Evolutionary conservation across 768 basidiomycete genomes (phyloP).

Genomic region (Boletus rubescentipes): DNA sequence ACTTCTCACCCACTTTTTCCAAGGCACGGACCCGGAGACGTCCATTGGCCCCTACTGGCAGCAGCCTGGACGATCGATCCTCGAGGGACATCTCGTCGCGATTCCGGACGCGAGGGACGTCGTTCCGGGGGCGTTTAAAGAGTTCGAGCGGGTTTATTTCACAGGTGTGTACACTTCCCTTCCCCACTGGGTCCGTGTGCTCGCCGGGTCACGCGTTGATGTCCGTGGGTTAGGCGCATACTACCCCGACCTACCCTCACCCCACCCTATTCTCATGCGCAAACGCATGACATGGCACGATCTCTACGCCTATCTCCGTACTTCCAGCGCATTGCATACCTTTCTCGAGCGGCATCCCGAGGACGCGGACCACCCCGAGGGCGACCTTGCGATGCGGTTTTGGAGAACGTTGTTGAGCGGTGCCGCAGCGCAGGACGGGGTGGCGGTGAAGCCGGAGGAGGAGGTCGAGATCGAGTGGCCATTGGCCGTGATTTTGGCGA

Average conservation of each 20-base stretch:
- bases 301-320: slow-evolving; percentile 65
- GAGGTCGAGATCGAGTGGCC: slow-evolving; percentile 45
- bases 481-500: slow-evolving; percentile 33
- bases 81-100: slow-evolving; percentile 67
- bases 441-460: slow-evolving; percentile 15
- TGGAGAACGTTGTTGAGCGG: slow-evolving; percentile 52
- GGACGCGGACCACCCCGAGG: slow-evolving; percentile 47
- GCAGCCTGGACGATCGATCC: slow-evolving; percentile 74
- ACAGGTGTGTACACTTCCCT: slow-evolving; percentile 57
- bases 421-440: slow-evolving; percentile 29
- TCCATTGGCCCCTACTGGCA: slow-evolving; percentile 77
- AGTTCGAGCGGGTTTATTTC: slow-evolving; percentile 56
- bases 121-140: slow-evolving; percentile 34
- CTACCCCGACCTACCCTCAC: slow-evolving; percentile 36
- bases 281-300: slow-evolving; percentile 65
- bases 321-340: slow-evolving; percentile 67
- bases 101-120: slow-evolving; percentile 54
- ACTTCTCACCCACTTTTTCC: slow-evolving; percentile 60
- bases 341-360: slow-evolving; percentile 65
- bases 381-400: slow-evolving; percentile 65
- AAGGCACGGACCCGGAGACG: slow-evolving; percentile 51
- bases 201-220: neutral
- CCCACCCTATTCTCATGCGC: slow-evolving; percentile 50
- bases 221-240: slow-evolving; percentile 45
- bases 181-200: too few relatives aligned